These are phyloP conservation scores for Candida ulmi DNA, from an alignment of 805 yeast species.

Conservation along the genomic window DNA sequence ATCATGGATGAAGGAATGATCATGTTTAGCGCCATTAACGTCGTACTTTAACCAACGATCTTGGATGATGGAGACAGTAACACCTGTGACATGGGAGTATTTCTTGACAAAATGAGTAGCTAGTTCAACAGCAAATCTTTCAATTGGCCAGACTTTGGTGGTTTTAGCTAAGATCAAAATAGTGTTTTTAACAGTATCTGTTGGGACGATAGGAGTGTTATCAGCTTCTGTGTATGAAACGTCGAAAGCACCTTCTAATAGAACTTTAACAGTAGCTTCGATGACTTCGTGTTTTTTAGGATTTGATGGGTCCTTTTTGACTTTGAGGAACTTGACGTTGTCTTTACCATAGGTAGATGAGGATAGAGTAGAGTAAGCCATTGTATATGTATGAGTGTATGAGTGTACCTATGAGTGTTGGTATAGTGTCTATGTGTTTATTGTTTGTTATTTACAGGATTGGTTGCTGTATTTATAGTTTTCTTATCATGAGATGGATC, in stretches of 20 bases:
- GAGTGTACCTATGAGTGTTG: not conserved
- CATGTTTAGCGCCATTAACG: slow-evolving; percentile 71
- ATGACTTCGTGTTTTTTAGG: slow-evolving; percentile 74
- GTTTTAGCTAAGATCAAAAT: slow-evolving; percentile 77
- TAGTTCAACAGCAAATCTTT: slow-evolving; percentile 79
- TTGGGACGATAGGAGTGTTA: slow-evolving; percentile 85
- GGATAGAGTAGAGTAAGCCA: slow-evolving; percentile 24
- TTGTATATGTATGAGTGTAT: slow-evolving; percentile 6
- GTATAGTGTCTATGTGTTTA: not conserved
- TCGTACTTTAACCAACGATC: slow-evolving; percentile 72
- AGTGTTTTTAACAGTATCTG: slow-evolving; percentile 91
- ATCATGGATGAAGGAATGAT: slow-evolving; percentile 79
- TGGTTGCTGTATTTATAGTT: no score
- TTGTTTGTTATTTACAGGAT: no score
- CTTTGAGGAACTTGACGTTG: slow-evolving; percentile 88
- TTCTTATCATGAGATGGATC: no score
- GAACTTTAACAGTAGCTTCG: slow-evolving; percentile 76
- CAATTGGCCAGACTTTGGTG: slow-evolving; percentile 85
- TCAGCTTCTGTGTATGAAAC: slow-evolving; percentile 82
- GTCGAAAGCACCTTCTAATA: slow-evolving; percentile 76
- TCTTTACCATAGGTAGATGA: slow-evolving; percentile 83
- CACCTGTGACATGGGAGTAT: slow-evolving; percentile 72
- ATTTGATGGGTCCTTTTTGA: slow-evolving; percentile 68
- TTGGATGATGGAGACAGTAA: slow-evolving; percentile 64
- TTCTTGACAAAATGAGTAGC: slow-evolving; percentile 76